Conservation (phyloP, 2,329 filamentous ascomycete genomes). For the Curvularia sp. region DNA sequence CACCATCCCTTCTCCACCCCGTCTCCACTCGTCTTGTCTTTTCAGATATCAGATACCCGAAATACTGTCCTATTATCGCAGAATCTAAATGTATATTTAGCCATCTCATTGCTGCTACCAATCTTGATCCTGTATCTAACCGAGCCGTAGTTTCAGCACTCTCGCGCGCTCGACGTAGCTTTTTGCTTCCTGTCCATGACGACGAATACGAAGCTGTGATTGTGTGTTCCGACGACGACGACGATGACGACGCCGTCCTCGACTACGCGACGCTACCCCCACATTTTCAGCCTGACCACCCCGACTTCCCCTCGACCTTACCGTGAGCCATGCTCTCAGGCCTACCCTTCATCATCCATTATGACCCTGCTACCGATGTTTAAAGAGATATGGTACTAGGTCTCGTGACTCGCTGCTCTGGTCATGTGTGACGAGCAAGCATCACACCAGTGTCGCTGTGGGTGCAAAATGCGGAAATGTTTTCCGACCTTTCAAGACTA, state of each 20-base stretch:
- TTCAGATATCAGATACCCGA: conserved; percentile 3
- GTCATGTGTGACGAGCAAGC: not conserved
- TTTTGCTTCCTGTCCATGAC: not conserved
- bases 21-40: conserved; percentile 10
- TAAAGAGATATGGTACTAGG: not conserved
- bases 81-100: conserved; percentile 1
- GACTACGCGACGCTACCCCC: not conserved
- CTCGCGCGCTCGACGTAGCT: not conserved
- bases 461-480: not conserved
- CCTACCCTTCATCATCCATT: not conserved
- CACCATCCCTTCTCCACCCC: conserved; percentile 4
- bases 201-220: not conserved
- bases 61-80: not conserved
- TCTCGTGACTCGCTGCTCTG: too few species aligned
- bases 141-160: not conserved
- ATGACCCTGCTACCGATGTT: not conserved
- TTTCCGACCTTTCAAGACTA: not conserved
- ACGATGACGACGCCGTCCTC: not conserved
- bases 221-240: not conserved
- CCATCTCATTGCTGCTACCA: not conserved
- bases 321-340: not conserved
- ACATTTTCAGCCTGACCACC: not conserved
- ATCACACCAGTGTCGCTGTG: not conserved
- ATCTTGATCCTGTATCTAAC: not conserved
- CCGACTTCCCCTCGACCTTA: not conserved